Conservation (phyloP, 768 basidiomycete genomes). For the Tulasnella sp. region DNA sequence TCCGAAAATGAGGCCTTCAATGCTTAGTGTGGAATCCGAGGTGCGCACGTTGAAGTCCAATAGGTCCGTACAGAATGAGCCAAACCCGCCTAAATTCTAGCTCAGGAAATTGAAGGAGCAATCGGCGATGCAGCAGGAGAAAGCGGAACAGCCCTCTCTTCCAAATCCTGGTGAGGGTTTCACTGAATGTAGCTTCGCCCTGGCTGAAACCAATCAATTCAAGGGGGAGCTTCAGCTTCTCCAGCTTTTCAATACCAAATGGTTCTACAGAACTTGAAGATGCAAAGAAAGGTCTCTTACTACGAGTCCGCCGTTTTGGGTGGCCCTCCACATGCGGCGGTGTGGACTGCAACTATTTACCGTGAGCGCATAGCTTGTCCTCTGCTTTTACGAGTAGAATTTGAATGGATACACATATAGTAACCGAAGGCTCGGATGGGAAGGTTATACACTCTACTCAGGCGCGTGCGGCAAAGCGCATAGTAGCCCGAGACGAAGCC, state of each 20-base stretch:
- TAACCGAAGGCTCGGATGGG: too few relatives aligned
- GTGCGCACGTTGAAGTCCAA: background rate
- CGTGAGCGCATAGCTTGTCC: background rate
- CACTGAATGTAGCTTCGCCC: too few relatives aligned
- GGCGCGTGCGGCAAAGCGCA: too few relatives aligned
- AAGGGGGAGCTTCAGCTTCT: background rate
- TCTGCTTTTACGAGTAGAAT: background rate
- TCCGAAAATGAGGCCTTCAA: background rate
- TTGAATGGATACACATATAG: too few relatives aligned
- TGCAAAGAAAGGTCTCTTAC: background rate
- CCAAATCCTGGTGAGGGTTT: too few relatives aligned
- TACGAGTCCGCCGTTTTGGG: background rate
- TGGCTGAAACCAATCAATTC: too few relatives aligned
- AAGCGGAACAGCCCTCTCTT: too few relatives aligned
- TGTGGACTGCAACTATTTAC: background rate
- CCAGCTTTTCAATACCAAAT: background rate
- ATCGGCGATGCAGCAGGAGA: too few relatives aligned
- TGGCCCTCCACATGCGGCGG: background rate
- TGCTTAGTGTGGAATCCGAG: background rate
- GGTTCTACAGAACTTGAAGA: background rate
- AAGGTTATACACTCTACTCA: too few relatives aligned
- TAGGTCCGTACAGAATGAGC: background rate
- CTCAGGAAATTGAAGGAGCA: too few relatives aligned
- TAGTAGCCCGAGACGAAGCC: too few relatives aligned
- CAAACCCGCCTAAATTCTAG: too few relatives aligned